Evolutionary conservation across 768 basidiomycete species (phyloP).

Genomic region (Tulasnella sp.): DNA sequence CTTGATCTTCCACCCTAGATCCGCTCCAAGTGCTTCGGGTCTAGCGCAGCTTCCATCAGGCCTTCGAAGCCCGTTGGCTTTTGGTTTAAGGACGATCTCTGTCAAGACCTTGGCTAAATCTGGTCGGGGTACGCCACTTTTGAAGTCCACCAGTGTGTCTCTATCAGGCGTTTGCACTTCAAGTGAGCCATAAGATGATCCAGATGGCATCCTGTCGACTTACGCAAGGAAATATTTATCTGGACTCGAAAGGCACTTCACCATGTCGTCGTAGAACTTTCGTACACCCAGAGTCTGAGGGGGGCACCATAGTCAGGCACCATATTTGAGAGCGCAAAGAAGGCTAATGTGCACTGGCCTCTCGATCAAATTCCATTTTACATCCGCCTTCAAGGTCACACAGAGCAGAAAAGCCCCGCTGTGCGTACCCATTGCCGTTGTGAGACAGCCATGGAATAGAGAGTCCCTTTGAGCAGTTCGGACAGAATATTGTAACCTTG

Average conservation of each 20-base stretch:
- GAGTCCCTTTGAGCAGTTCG: background rate
- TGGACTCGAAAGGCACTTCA: background rate
- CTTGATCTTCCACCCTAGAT: background rate
- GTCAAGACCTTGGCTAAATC: background rate
- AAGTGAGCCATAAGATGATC: background rate
- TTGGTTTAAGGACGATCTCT: background rate
- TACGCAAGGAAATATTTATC: slow-evolving; percentile 12
- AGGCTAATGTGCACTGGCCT: slow-evolving; percentile 13
- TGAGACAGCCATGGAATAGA: slow-evolving; percentile 14
- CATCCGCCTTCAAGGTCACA: background rate
- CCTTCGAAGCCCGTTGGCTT: background rate
- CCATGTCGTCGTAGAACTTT: slow-evolving; percentile 15
- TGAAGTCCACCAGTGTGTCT: slow-evolving; percentile 7
- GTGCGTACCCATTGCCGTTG: slow-evolving; percentile 17
- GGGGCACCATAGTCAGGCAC: too few species aligned
- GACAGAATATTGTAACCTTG: background rate
- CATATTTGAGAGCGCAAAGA: too few species aligned
- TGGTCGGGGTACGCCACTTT: background rate
- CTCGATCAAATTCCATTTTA: background rate
- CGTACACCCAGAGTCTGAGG: slow-evolving; percentile 12
- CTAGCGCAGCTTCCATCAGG: background rate
- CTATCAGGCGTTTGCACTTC: background rate
- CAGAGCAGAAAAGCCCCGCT: slow-evolving; percentile 16
- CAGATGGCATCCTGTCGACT: background rate
- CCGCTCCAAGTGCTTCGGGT: background rate